These are phyloP conservation scores for Eucalyptus viminalis DNA, from an alignment of 345 rosid species.

Conservation along the genomic window DNA sequence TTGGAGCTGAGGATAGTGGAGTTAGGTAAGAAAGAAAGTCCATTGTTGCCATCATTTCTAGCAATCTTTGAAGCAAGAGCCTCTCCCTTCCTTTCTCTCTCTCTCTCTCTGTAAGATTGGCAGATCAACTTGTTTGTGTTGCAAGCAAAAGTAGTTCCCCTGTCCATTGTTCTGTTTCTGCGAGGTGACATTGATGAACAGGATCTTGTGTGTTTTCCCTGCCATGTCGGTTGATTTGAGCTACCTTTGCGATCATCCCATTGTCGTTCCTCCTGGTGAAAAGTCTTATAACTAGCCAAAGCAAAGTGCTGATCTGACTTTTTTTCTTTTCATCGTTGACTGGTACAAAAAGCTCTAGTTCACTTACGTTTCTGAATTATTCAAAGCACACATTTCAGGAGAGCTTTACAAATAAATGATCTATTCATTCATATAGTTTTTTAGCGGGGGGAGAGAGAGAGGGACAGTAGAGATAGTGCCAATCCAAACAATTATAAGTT, in stretches of 20 bases:
- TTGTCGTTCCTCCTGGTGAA: neutral
- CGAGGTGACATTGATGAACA: neutral
- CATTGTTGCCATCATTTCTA: constrained; percentile 11
- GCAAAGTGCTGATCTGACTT: neutral
- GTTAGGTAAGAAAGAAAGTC: constrained; percentile 7
- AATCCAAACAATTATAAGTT: neutral
- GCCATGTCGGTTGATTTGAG: neutral
- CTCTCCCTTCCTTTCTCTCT: neutral
- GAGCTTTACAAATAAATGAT: neutral
- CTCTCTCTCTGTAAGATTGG: neutral
- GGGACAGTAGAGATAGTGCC: neutral
- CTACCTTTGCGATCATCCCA: neutral
- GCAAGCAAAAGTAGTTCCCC: neutral
- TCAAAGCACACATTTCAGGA: neutral
- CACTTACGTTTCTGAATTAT: neutral
- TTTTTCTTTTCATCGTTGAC: neutral
- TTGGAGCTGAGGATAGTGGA: neutral
- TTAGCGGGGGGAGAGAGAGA: neutral
- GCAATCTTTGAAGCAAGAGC: constrained; percentile 20
- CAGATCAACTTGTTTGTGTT: neutral
- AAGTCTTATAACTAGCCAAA: neutral
- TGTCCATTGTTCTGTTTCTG: neutral
- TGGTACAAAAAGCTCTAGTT: neutral
- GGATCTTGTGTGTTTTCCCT: neutral
- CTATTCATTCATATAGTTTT: neutral